Evolutionary conservation across 2,329 filamentous ascomycete genomes (phyloP).

Genomic region (Paecilomyces formosus): DNA sequence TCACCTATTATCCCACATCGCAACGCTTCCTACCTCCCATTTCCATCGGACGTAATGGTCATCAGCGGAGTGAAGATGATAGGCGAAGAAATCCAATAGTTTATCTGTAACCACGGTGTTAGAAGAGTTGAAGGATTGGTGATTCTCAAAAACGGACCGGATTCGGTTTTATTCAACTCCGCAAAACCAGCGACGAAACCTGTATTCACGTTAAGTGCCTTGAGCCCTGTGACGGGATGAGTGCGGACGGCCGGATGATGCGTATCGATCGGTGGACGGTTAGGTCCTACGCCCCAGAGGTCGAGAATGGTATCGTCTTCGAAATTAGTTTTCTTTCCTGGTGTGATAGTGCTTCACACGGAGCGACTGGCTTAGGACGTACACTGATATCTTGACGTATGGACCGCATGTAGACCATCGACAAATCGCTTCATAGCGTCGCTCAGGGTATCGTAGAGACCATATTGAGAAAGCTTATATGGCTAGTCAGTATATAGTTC

Average conservation of each 20-base stretch:
- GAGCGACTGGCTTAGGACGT: not conserved
- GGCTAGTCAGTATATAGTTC: not conserved
- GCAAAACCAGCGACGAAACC: slow-evolving; percentile 44
- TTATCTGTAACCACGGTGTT: slow-evolving; percentile 8
- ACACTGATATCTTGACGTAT: slow-evolving; percentile 40
- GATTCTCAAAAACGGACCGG: slow-evolving; percentile 19
- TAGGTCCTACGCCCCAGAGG: slow-evolving; percentile 35
- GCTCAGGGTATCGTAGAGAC: slow-evolving; percentile 40
- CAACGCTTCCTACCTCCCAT: slow-evolving; percentile 43
- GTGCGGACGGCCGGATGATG: slow-evolving; percentile 44
- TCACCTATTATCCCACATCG: slow-evolving; percentile 46
- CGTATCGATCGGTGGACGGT: slow-evolving; percentile 40
- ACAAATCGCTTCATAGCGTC: slow-evolving; percentile 36
- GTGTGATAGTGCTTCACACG: not conserved
- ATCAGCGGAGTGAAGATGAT: slow-evolving; percentile 43
- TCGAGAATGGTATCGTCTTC: slow-evolving; percentile 40
- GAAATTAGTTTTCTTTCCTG: not conserved
- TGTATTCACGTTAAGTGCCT: slow-evolving; percentile 40
- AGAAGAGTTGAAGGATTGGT: no score
- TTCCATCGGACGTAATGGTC: slow-evolving; percentile 46
- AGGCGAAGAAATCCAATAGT: slow-evolving; percentile 39
- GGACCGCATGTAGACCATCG: slow-evolving; percentile 39
- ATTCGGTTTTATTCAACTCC: slow-evolving; percentile 44
- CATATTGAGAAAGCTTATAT: slow-evolving; percentile 32
- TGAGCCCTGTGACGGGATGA: slow-evolving; percentile 43